Conservation (phyloP, 768 basidiomycete genomes). For the Tulasnella sp. region DNA sequence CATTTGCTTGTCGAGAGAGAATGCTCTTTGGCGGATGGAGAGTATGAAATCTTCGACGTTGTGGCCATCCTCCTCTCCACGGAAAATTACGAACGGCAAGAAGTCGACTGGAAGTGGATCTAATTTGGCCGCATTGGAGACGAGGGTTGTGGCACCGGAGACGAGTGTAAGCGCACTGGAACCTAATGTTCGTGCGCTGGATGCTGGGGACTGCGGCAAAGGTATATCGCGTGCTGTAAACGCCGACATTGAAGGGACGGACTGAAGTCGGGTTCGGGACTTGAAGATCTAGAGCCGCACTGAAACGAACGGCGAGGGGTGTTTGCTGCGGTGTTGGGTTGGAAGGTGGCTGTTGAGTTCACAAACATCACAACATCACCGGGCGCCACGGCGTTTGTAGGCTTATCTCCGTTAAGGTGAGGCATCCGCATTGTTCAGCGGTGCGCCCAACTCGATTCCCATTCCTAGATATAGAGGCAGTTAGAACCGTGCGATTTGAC, state of each 20-base stretch:
- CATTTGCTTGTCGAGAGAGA: not conserved
- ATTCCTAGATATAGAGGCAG: too few relatives aligned
- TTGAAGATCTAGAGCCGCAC: not conserved
- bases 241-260: not conserved
- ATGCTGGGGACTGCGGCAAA: not conserved
- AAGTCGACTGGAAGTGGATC: not conserved
- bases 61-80: constrained; percentile 4
- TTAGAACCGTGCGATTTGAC: too few relatives aligned
- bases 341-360: not conserved
- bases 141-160: not conserved
- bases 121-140: not conserved
- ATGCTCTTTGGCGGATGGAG: not conserved
- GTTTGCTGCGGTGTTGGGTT: constrained; percentile 4
- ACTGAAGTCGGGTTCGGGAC: not conserved
- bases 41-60: constrained; percentile 10
- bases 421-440: not conserved
- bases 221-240: not conserved
- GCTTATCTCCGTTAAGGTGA: not conserved
- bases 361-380: not conserved
- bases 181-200: not conserved
- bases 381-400: not conserved
- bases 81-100: not conserved
- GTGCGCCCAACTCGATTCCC: too few relatives aligned
- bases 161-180: not conserved
- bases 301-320: not conserved